Evolutionary conservation across 2,329 filamentous ascomycete species (phyloP).

Genomic region (Claviceps sp.): DNA sequence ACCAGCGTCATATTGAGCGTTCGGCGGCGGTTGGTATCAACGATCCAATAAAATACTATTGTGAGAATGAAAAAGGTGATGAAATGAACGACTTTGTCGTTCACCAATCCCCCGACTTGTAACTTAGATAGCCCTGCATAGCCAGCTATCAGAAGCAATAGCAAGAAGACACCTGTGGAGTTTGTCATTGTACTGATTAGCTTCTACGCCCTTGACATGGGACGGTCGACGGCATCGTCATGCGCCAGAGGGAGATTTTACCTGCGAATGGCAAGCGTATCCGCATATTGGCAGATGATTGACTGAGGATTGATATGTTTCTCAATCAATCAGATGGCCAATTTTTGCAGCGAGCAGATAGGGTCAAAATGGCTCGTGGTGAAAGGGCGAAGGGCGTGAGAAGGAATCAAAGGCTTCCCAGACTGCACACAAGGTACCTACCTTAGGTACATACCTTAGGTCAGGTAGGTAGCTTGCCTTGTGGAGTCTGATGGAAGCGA

Average conservation of each 20-base stretch:
- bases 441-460: not conserved
- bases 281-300: constrained; percentile 3
- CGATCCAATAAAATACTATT: constrained; percentile 85
- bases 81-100: constrained; percentile 84
- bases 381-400: not conserved
- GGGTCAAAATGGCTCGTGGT: not conserved
- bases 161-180: constrained; percentile 49
- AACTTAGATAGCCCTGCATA: constrained; percentile 65
- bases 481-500: not conserved
- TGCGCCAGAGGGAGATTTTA: not conserved
- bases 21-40: constrained; percentile 80
- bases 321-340: not conserved
- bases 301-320: not conserved
- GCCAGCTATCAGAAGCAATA: constrained; percentile 60
- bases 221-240: not conserved
- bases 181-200: constrained; percentile 9
- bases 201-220: not conserved
- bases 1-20: constrained; percentile 72
- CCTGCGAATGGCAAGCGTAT: constrained; percentile 5
- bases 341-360: not conserved
- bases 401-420: not conserved
- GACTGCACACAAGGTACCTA: not conserved
- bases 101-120: constrained; percentile 45
- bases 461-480: not conserved
- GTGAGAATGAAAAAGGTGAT: constrained; percentile 85